Base-by-base conservation (phyloP, 306 rosid species). In the Malus asiatica region DNA sequence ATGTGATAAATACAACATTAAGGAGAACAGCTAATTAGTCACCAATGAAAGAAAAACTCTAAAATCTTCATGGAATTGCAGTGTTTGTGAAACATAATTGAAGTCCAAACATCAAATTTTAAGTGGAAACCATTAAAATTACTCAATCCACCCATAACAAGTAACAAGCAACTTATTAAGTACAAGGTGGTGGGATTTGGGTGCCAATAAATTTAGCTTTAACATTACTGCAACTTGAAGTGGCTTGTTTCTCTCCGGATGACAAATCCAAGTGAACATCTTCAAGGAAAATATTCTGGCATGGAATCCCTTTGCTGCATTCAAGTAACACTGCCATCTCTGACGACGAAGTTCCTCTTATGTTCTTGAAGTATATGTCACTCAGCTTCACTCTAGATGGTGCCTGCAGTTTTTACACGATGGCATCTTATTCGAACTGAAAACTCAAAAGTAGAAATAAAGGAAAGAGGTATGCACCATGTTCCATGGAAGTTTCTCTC, bases 121-220 rank as follows among this genome's bases (percentile, higher is more conserved):
- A 22, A n/a, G 53, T 22, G 76, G 76, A 53, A 72, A 72, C 66
- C 15, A 71, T 18, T 19, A 9, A 45, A 11, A 29, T 30, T 29
- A 30, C n/a, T 9, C 7, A 19, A 20, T 30, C 32, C 64, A 18
- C 13, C 8, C 18, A 11, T 22, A 18, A 6, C 18, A 51, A 71
- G 72, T 35, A 25, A 20, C 5, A 53, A 61, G 20, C 20, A 74
- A 32, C 76, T 74, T 1, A 84, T 74, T 1, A 84, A 52, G 66
- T 35, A 81, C 90, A 84, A 55, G 90, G 90, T 25, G 84, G 87
- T 73, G 90, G 90, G 74, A 86, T 73, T 86, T 84, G 90, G 78
- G 86, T 81, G 82, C 90, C 90, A 70, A 76, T 72, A 66, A 84
- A 86, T 53, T 70, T 83, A 70, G 90, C 90, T 70, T 70, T 84